Evolutionary conservation across 176 grass and related monocot species (phyloP).

Genomic region (Ensete glaucum): DNA sequence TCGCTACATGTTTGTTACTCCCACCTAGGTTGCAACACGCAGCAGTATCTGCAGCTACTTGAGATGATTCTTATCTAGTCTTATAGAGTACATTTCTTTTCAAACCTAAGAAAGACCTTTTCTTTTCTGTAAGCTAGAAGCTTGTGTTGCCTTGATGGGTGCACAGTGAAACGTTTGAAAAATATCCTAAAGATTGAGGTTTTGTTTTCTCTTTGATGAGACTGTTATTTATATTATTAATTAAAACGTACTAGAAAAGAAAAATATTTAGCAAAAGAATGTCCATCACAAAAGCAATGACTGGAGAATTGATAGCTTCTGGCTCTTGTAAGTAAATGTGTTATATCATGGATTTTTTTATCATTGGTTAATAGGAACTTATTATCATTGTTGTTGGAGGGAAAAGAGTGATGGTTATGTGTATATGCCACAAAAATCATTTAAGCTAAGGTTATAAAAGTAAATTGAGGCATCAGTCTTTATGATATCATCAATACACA

Average conservation of each 20-base stretch:
- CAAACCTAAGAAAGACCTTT: background rate
- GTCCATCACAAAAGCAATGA: too few species aligned
- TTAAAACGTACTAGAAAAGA: background rate
- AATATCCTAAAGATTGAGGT: background rate
- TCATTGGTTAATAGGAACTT: too few species aligned
- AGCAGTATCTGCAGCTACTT: background rate
- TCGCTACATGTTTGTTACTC: background rate
- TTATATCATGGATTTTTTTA: too few species aligned
- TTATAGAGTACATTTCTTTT: background rate
- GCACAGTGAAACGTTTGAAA: background rate
- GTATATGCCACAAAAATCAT: too few species aligned
- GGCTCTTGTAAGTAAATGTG: too few species aligned
- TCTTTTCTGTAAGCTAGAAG: background rate
- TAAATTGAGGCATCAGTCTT: too few species aligned
- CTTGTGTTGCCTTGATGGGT: background rate
- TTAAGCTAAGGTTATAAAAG: too few species aligned
- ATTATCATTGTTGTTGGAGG: too few species aligned
- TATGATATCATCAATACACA: too few species aligned
- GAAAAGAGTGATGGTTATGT: too few species aligned
- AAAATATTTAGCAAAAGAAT: too few species aligned
- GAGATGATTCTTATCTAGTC: background rate
- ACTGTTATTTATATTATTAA: background rate
- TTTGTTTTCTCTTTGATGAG: background rate
- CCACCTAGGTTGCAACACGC: background rate
- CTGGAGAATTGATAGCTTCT: too few species aligned